Base-by-base conservation (phyloP, 257 asterid genomes). In the Nicotiana obtusifolia region DNA sequence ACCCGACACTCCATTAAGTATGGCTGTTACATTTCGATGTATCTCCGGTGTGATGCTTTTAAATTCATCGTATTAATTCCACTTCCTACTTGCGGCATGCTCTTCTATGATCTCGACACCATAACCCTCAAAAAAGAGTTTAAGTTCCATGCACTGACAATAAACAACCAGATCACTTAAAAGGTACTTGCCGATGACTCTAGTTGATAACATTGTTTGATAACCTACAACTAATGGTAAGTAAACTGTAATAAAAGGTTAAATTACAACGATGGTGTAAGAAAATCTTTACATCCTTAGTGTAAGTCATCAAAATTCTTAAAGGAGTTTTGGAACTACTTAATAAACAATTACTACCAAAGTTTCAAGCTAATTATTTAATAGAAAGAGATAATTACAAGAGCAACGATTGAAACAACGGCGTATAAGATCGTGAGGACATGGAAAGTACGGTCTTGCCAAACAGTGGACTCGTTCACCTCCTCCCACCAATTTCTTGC, bases 361-460 rank as follows among this genome's bases (percentile, higher is more conserved):
- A 8, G 54, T 67, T 31, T 20, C 80, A 15, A 28, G 28, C 15
- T 31, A 37, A 14, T 3, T 10, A 75, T 61, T 71, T 59, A 65
- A 37, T 16, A 31, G 26, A 31, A 81, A 7, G 52, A 10, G 49
- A 13, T 3, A 64, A 67, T 76, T 90, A 95, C 99, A 57, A 93
- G 89, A 76, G 99, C 99, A 84, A 93, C 89, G 33, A 64, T 84
- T 82, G 97, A 92, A 62, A 95, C 95, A 87, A 88, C 83, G 81
- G 97, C 99, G 73, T 88, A 95, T 56, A 95, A 91, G 4, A 82
- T 88, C 52, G 98, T 91, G 56, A 95, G 95, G 20, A 85, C 82
- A 81, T 88, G 93, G 83, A 92, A 95, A 35, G 90, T 91, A 28
- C 92, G 90, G 91, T 91, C 97, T 84, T 95, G 99, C 99, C 99